A percentile compares a stretch with the other conserved stretches of the same genome.
Conservation (phyloP, 805 yeast species). For the Candida pseudoglaebosa region DNA sequence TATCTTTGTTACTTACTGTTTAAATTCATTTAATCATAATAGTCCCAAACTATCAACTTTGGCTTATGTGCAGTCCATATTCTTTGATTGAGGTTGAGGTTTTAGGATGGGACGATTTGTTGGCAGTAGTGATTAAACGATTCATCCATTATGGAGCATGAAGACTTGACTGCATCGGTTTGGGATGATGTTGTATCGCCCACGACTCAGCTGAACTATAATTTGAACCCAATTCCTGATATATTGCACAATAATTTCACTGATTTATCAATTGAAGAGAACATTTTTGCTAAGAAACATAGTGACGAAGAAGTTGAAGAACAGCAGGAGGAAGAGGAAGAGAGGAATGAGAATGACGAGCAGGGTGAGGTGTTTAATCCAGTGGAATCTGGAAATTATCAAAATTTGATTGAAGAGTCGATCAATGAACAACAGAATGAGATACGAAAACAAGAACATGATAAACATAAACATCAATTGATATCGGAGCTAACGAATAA, state of each 20-base stretch:
- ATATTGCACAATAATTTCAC: conserved; percentile 17
- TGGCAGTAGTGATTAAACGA: background rate
- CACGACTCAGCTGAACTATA: conserved; percentile 16
- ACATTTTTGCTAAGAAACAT: conserved; percentile 3
- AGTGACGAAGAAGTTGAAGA: conserved; percentile 10
- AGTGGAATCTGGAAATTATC: background rate
- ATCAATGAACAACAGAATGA: conserved; percentile 23
- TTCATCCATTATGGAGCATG: conserved; percentile 35
- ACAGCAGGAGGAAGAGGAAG: conserved; percentile 13
- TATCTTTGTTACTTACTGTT: too few species aligned
- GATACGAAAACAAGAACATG: conserved; percentile 32
- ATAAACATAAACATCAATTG: conserved; percentile 27
- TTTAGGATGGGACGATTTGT: too few species aligned
- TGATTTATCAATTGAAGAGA: conserved; percentile 15
- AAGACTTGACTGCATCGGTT: conserved; percentile 50
- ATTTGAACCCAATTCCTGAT: conserved; percentile 12
- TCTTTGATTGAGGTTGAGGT: too few species aligned
- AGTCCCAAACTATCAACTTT: too few species aligned
- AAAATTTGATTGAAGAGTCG: conserved; percentile 4
- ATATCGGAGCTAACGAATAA: conserved; percentile 43
- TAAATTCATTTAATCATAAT: too few species aligned
- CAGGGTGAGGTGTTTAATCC: background rate
- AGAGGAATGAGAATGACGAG: conserved; percentile 5
- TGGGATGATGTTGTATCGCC: conserved; percentile 59
- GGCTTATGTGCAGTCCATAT: too few species aligned